These are phyloP conservation scores for Gelatoporia subvermispora DNA, from an alignment of 768 basidiomycete genomes.

Conservation along the genomic window DNA sequence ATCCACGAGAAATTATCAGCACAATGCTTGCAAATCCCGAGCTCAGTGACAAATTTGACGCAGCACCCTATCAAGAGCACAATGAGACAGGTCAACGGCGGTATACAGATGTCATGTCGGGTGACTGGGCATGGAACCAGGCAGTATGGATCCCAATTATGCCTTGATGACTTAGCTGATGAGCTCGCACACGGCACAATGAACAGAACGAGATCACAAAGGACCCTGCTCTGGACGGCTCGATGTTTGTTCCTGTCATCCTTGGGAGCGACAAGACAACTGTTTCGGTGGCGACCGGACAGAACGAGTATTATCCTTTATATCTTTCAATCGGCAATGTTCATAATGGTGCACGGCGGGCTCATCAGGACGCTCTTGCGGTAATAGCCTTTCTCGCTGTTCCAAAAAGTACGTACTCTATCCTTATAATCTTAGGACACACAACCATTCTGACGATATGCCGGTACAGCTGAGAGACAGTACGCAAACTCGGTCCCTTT, in stretches of 20 bases:
- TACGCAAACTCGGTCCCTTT: neutral
- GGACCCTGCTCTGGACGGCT: slow-evolving; percentile 3
- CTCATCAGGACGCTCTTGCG: slow-evolving; percentile 12
- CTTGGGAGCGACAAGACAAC: slow-evolving; percentile 23
- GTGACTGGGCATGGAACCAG: slow-evolving; percentile 24
- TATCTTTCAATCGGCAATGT: slow-evolving; percentile 20
- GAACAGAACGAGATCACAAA: neutral
- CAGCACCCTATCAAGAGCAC: slow-evolving; percentile 11
- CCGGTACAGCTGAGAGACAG: neutral
- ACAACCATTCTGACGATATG: neutral
- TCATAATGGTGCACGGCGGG: slow-evolving; percentile 14
- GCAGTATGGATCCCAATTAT: slow-evolving; percentile 17
- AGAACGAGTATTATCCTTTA: slow-evolving; percentile 23
- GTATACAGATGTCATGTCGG: slow-evolving; percentile 19
- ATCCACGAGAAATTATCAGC: slow-evolving; percentile 10
- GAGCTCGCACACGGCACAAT: too few relatives aligned
- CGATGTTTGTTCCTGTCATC: slow-evolving; percentile 17
- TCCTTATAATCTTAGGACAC: neutral
- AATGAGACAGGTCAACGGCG: slow-evolving; percentile 2
- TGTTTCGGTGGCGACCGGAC: slow-evolving; percentile 18
- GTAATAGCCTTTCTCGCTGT: slow-evolving; percentile 22
- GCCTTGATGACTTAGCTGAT: neutral
- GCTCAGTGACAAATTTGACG: slow-evolving; percentile 17
- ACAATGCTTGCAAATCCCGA: slow-evolving; percentile 15
- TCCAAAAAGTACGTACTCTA: slow-evolving; percentile 23